phyloP scores from a whole-genome alignment of 768 basidiomycete genomes.

The Macrolepiota dolichaula region DNA sequence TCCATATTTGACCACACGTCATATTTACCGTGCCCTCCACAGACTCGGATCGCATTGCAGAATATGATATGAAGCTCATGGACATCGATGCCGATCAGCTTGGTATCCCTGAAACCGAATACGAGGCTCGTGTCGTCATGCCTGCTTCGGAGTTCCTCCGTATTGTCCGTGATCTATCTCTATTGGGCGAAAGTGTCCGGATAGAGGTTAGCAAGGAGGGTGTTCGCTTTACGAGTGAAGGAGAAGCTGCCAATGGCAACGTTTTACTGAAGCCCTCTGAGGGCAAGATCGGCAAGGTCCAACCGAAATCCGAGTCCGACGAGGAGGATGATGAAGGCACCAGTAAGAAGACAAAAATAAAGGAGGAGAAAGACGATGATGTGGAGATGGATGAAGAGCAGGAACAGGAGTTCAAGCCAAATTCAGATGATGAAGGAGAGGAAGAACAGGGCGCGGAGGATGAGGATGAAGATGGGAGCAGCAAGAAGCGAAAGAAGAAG shows the following conservation, averaged over 20 bases:
- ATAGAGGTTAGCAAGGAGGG: conserved; percentile 97
- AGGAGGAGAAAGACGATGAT: conserved; percentile 42
- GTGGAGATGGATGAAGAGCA: conserved; percentile 44
- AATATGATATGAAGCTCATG: conserved; percentile 99
- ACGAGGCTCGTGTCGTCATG: conserved; percentile 91
- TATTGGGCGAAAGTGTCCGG: conserved; percentile 89
- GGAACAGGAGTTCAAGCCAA: conserved; percentile 35
- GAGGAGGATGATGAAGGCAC: conserved; percentile 37
- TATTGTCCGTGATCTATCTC: conserved; percentile 88
- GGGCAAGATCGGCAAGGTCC: conserved; percentile 41
- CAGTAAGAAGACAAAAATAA: conserved; percentile 39
- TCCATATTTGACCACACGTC: not conserved
- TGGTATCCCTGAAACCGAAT: conserved; percentile 95
- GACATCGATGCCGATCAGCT: conserved; percentile 96
- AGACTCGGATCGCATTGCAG: conserved; percentile 92
- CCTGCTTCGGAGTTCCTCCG: conserved; percentile 83
- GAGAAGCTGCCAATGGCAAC: conserved; percentile 90
- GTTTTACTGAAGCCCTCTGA: conserved; percentile 80
- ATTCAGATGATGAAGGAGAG: conserved; percentile 54
- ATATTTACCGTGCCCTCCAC: conserved; percentile 2
- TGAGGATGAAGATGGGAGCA: conserved; percentile 43
- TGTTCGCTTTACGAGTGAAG: conserved; percentile 87
- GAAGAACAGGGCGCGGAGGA: conserved; percentile 52
- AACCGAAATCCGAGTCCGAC: conserved; percentile 31
- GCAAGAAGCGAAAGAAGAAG: conserved; percentile 77